Evolutionary conservation across 306 rosid genomes (phyloP).

Genomic region (Malus sieversii): DNA sequence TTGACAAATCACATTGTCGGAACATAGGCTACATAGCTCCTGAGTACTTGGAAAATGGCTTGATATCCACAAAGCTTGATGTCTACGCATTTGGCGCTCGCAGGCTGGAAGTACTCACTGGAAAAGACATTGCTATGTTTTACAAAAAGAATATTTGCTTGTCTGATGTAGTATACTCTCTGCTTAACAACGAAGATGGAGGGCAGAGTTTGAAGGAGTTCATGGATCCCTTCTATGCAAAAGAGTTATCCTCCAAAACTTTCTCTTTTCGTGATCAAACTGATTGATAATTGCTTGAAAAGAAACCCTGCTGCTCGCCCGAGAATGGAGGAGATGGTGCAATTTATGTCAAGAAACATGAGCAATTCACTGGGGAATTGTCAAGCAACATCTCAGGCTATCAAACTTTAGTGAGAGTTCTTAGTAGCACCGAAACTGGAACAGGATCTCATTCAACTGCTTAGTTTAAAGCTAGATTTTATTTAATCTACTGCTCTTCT

Average conservation of each 20-base stretch:
- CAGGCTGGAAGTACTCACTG: slow-evolving; percentile 59
- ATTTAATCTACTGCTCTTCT: background rate
- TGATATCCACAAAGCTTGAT: slow-evolving; percentile 72
- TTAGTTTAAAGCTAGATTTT: background rate
- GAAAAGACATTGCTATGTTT: slow-evolving; percentile 56
- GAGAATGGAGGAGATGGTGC: slow-evolving; percentile 59
- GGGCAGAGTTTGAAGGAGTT: slow-evolving; percentile 37
- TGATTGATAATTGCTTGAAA: slow-evolving; percentile 41
- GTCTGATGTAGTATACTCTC: slow-evolving; percentile 20
- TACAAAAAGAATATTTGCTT: slow-evolving; percentile 29
- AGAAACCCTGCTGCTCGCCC: slow-evolving; percentile 61
- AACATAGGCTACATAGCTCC: slow-evolving; percentile 90
- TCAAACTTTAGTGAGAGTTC: background rate
- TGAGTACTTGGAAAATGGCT: slow-evolving; percentile 77
- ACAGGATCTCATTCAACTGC: background rate
- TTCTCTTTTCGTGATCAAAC: slow-evolving; percentile 35
- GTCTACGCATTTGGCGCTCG: slow-evolving; percentile 75
- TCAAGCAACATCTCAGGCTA: slow-evolving; percentile 19
- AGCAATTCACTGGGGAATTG: slow-evolving; percentile 65
- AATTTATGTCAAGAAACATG: slow-evolving; percentile 41
- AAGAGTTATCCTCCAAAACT: slow-evolving; percentile 56
- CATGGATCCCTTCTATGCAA: slow-evolving; percentile 49
- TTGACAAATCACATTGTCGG: slow-evolving; percentile 79
- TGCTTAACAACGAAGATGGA: slow-evolving; percentile 26
- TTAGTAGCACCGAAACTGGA: background rate